Base-by-base conservation (phyloP, 805 yeast genomes). In the Ogataea wickerhamii region DNA sequence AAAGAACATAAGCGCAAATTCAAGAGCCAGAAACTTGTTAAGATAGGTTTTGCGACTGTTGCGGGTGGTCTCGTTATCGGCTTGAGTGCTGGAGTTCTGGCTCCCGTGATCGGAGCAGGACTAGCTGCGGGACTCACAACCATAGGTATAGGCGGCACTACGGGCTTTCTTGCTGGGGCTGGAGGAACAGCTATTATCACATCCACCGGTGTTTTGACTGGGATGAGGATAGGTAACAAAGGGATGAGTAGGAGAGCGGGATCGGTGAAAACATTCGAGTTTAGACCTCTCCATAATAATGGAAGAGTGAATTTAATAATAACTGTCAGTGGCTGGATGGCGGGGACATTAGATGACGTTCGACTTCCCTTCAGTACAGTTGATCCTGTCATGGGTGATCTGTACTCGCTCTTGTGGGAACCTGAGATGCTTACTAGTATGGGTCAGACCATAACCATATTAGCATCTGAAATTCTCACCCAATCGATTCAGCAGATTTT, bases 51-150 rank as follows among this genome's bases (percentile, higher is more conserved):
- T 34, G 99, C 99, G 0, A 93, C 98, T 6, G 72, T 89, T 12
- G 98, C 98, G 20, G 99, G 99, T 2, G 89, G 96, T 1, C 67
- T 93, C 17, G 95, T 93, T 2, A 76, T 93, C 41, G 99, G 99
- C 2, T 67, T 93, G 14, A 87, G 96, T 43, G 98, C 96, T 6
- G 99, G 99, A 5, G 63, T 93, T 30, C 66, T 93, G 31, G 98
- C 98, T 0, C 99, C 99, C 0, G 95, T 94, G 2, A 94, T 93
- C 53, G 98, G 98, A 35, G 98, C 98, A 2, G 99, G 99, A 53
- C 56, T 93, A 20, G 98, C 98, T 2, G 98, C 98, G 3, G 99
- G 98, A 12, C 68, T 93, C 28, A 82, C 97, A 1, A 93, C 98
- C 0, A 78, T 91, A 17, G 99, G 99, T 22, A 84, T 94, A 17